A percentile compares a stretch with the other conserved stretches of the same genome.
Evolutionary conservation across 2,329 filamentous ascomycete genomes (phyloP).

Genomic region (Cytospora piceicola): DNA sequence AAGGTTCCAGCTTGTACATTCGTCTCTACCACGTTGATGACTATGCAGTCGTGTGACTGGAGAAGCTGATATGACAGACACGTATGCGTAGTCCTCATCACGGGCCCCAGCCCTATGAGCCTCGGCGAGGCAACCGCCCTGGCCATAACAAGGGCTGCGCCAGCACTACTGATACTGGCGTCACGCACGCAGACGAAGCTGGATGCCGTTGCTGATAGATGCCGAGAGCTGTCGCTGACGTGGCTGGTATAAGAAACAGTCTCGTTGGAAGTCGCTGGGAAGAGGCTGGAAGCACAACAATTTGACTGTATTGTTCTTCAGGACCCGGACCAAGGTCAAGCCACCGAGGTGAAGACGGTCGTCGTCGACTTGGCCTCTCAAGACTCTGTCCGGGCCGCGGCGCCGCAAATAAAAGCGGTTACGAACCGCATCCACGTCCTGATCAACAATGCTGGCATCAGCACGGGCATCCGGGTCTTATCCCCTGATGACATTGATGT

Average conservation of each 20-base stretch:
- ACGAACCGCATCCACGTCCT: conserved; percentile 44
- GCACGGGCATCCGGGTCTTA: conserved; percentile 43
- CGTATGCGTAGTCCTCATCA: conserved; percentile 42
- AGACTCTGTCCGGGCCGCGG: conserved; percentile 39
- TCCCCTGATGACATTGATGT: conserved; percentile 41
- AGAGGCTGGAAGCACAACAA: conserved; percentile 4
- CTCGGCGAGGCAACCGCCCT: conserved; percentile 43
- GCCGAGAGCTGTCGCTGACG: conserved; percentile 22
- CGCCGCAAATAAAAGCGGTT: conserved; percentile 35
- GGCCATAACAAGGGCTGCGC: conserved; percentile 41
- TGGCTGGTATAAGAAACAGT: conserved; percentile 2
- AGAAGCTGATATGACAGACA: neutral
- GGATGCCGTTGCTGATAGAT: conserved; percentile 36
- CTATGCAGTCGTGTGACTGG: conserved; percentile 12
- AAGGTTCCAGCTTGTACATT: neutral
- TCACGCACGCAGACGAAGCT: conserved; percentile 43
- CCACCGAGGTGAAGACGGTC: conserved; percentile 37
- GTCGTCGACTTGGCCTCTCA: conserved; percentile 38
- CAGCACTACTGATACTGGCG: conserved; percentile 44
- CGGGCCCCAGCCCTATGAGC: conserved; percentile 42
- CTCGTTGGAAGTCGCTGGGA: neutral
- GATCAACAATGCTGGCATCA: conserved; percentile 50
- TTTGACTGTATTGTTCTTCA: conserved; percentile 4
- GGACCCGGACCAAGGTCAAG: conserved; percentile 17
- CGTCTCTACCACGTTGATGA: neutral